Conservation (phyloP, 1,284 basidiomycete species). For the Pseudozyma flocculosa region DNA sequence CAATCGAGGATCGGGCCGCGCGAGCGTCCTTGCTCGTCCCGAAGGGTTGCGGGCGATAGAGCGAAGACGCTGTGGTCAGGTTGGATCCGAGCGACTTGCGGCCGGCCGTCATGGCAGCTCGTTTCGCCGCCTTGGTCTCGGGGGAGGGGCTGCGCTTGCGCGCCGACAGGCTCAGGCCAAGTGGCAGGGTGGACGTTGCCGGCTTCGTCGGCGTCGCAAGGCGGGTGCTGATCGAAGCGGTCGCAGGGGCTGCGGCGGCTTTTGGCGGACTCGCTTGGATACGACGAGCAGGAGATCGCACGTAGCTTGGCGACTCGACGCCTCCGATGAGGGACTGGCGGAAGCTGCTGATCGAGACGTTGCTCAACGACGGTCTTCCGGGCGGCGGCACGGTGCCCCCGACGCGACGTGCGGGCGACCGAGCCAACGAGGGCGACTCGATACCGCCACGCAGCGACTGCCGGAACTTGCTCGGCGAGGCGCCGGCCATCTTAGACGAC, state of each 20-base stretch:
- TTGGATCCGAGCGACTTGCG: slow-evolving; percentile 20
- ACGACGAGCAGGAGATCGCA: slow-evolving; percentile 40
- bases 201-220: not conserved
- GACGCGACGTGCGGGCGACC: slow-evolving; percentile 29
- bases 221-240: too few relatives aligned
- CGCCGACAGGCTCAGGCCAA: slow-evolving; percentile 12
- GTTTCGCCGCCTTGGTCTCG: slow-evolving; percentile 6
- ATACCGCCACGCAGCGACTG: slow-evolving; percentile 32
- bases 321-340: slow-evolving; percentile 46
- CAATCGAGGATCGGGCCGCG: slow-evolving; percentile 18
- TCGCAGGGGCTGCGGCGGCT: not conserved
- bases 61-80: not conserved
- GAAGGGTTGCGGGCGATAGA: not conserved
- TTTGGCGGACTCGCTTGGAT: slow-evolving; percentile 4
- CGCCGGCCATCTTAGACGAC: too few relatives aligned
- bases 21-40: not conserved
- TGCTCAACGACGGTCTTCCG: slow-evolving; percentile 6
- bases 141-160: slow-evolving; percentile 24
- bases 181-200: not conserved
- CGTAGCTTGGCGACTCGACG: slow-evolving; percentile 35
- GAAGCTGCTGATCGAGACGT: slow-evolving; percentile 19
- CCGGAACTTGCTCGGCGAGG: slow-evolving; percentile 27
- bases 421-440: slow-evolving; percentile 4
- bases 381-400: slow-evolving; percentile 14
- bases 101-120: not conserved